Evolutionary conservation across 805 yeast genomes (phyloP).

Genomic region (Starmerella cellae): DNA sequence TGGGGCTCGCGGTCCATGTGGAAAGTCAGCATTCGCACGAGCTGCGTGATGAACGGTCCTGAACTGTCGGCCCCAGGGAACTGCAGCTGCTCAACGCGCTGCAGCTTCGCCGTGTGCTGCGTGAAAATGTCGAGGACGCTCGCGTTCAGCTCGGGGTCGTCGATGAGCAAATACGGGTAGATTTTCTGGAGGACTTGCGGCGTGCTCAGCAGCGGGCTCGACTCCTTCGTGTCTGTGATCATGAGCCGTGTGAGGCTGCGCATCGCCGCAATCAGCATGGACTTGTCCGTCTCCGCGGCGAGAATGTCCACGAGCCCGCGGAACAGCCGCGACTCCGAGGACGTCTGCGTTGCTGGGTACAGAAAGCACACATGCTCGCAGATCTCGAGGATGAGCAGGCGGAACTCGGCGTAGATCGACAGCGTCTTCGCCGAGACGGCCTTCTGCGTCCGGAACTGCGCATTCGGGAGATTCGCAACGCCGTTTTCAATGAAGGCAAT

Average conservation of each 20-base stretch:
- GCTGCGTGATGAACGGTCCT: conserved; percentile 26
- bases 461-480: conserved; percentile 23
- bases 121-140: conserved; percentile 72
- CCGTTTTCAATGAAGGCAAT: conserved; percentile 32
- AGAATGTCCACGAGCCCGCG: conserved; percentile 39
- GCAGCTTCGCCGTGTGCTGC: conserved; percentile 56
- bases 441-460: too few relatives aligned
- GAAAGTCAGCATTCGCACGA: conserved; percentile 50
- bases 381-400: conserved; percentile 50
- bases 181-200: conserved; percentile 2
- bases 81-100: conserved; percentile 42
- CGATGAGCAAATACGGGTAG: conserved; percentile 34
- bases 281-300: conserved; percentile 43
- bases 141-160: conserved; percentile 55
- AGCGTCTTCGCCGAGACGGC: neutral
- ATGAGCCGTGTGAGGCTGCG: conserved; percentile 70
- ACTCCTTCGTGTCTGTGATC: conserved; percentile 35
- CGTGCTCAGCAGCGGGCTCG: conserved; percentile 7
- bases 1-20: conserved; percentile 29
- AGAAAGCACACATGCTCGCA: conserved; percentile 76
- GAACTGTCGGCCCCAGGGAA: neutral
- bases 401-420: conserved; percentile 24
- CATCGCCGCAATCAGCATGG: conserved; percentile 51
- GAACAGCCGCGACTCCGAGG: conserved; percentile 57
- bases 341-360: conserved; percentile 48